Evolutionary conservation across 2,329 filamentous ascomycete genomes (phyloP), one percentile per base, ranked within the genome.

Genomic region (Exophiala calicioides): DNA sequence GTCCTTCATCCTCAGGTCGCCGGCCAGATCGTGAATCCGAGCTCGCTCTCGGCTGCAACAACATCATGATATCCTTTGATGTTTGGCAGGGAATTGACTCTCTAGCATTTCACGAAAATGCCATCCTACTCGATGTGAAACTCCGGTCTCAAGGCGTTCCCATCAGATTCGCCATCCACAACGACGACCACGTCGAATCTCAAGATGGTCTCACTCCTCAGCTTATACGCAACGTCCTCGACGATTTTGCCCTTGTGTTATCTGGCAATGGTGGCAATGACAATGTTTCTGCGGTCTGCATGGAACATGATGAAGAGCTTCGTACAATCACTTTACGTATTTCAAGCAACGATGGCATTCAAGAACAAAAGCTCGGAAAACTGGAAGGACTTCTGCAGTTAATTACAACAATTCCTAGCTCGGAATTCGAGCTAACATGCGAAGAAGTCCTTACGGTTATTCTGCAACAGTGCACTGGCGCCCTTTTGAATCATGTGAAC

Each of bases 31-130:
- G n/a, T n/a, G n/a, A n/a, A n/a, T n/a, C n/a, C n/a, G n/a, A n/a
- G n/a, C n/a, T n/a, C n/a, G n/a, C n/a, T n/a, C n/a, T n/a, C n/a
- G n/a, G n/a, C n/a, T n/a, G n/a, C n/a, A n/a, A n/a, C n/a, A n/a
- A n/a, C n/a, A n/a, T n/a, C 35, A 68, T 71, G 49, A 67, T 42
- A 21, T n/a, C 26, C 18, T 5, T 10, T 8, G 26, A 42, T 13
- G 7, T 32, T 20, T 44, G 41, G 41, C 41, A 39, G 16, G 32
- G 32, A 12, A 19, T 38, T 8, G 41, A 44, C 21, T 23, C 20
- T 20, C 9, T 36, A 21, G 41, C 31, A 44, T 44, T 44, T 27
- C 32, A 39, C 23, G 41, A 44, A 20, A 44, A 44, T 27, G 41
- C 41, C 33, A 44, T 44, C 16, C 41, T 44, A 15, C 32, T 44